These are phyloP conservation scores for Saccharomycopsis capsularis DNA, from an alignment of 805 yeast genomes.

Conservation along the genomic window DNA sequence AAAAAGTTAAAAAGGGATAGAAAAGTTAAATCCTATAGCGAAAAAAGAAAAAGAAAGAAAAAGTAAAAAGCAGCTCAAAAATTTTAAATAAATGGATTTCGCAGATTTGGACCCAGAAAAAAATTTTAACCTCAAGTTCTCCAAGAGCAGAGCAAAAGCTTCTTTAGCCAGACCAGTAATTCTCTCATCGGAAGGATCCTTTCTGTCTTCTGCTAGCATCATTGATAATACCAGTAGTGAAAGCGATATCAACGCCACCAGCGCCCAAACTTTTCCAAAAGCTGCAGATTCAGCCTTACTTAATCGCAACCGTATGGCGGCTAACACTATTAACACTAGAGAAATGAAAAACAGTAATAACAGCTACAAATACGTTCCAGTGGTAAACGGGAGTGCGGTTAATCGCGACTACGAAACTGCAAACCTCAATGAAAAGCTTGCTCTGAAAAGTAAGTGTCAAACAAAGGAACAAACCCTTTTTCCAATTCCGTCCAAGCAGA, in stretches of 20 bases:
- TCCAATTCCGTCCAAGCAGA: too few species aligned
- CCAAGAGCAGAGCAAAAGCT: not conserved
- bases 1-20: too few species aligned
- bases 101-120: slow-evolving; percentile 17
- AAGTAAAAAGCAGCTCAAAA: not conserved
- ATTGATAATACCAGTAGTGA: not conserved
- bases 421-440: too few species aligned
- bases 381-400: too few species aligned
- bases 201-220: too few species aligned
- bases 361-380: too few species aligned
- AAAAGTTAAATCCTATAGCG: not conserved
- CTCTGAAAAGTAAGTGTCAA: too few species aligned
- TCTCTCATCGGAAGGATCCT: too few species aligned
- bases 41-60: not conserved
- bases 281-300: not conserved
- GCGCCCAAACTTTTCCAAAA: not conserved
- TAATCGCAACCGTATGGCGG: not conserved
- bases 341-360: not conserved
- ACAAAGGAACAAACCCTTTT: too few species aligned
- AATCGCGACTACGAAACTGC: too few species aligned
- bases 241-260: not conserved
- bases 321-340: not conserved
- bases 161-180: too few species aligned
- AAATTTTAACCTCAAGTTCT: slow-evolving; percentile 20
- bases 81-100: too few species aligned